phyloP scores from a whole-genome alignment of 345 rosid species.

The Viola odorata region DNA sequence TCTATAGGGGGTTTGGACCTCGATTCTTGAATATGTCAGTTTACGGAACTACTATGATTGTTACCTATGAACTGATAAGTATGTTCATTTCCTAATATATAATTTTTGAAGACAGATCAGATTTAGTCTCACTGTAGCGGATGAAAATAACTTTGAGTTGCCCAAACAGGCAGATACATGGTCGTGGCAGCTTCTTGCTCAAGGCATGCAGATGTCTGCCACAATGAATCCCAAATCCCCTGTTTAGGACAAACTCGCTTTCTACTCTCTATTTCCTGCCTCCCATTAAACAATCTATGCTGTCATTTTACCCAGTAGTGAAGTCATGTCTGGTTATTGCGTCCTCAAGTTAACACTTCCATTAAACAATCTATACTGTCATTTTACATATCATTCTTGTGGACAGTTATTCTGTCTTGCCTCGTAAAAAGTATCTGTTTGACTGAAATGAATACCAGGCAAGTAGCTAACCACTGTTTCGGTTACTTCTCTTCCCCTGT shows the following conservation, averaged over 20 bases:
- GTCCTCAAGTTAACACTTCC: not conserved
- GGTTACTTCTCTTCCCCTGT: not conserved
- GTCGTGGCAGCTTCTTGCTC: too few relatives aligned
- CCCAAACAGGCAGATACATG: too few relatives aligned
- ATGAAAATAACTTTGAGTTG: not conserved
- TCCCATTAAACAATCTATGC: too few relatives aligned
- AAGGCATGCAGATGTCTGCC: too few relatives aligned
- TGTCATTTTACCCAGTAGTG: not conserved
- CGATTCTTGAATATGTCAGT: constrained; percentile 58
- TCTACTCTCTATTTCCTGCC: not conserved
- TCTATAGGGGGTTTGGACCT: constrained; percentile 59
- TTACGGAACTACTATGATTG: constrained; percentile 63
- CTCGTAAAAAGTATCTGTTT: not conserved
- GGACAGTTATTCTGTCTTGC: not conserved
- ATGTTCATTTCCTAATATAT: constrained; percentile 13
- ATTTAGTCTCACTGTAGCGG: not conserved
- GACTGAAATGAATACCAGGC: not conserved
- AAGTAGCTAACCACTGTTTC: not conserved
- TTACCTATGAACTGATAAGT: constrained; percentile 63
- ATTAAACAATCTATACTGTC: not conserved
- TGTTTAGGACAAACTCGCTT: not conserved
- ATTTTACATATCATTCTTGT: not conserved
- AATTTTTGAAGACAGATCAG: not conserved
- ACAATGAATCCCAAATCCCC: too few relatives aligned
- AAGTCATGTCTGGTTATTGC: not conserved